phyloP scores from a whole-genome alignment of 108 stramenopile species.

The Conticribra weissflogii region DNA sequence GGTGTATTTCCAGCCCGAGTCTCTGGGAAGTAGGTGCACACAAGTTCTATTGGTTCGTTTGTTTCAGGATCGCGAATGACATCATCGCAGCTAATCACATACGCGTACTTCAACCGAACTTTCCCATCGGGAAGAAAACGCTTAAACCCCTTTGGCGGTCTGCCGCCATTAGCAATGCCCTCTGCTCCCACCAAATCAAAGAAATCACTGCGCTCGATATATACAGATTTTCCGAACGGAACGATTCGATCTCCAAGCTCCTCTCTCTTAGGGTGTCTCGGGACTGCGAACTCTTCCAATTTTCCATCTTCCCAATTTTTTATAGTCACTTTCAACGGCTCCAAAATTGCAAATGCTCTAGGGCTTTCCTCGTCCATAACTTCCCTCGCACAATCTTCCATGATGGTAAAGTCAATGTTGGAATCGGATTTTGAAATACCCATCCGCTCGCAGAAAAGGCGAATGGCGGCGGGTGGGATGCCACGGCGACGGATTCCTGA shows the following conservation, averaged over 20 bases:
- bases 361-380: slow-evolving; percentile 80
- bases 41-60: slow-evolving; percentile 71
- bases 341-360: slow-evolving; percentile 81
- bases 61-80: slow-evolving; percentile 78
- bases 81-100: slow-evolving; percentile 86
- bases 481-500: slow-evolving; percentile 88
- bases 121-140: slow-evolving; percentile 72
- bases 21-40: slow-evolving; percentile 77
- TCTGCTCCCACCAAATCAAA: slow-evolving; percentile 87
- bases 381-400: slow-evolving; percentile 88
- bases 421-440: slow-evolving; percentile 92
- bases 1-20: slow-evolving; percentile 87
- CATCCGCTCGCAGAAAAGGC: slow-evolving; percentile 88
- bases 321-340: slow-evolving; percentile 87
- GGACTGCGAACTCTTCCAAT: slow-evolving; percentile 71
- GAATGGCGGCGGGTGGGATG: slow-evolving; percentile 81
- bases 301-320: slow-evolving; percentile 76
- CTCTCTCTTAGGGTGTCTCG: slow-evolving; percentile 82
- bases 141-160: slow-evolving; percentile 87
- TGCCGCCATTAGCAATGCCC: slow-evolving; percentile 61
- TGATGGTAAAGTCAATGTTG: slow-evolving; percentile 78
- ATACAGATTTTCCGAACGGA: slow-evolving; percentile 80
- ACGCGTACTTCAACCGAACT: slow-evolving; percentile 89
- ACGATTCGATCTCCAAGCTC: slow-evolving; percentile 79
- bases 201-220: slow-evolving; percentile 89